phyloP scores from a whole-genome alignment of 192 early-diverging fungal genomes.

The Coemansia sp. region DNA sequence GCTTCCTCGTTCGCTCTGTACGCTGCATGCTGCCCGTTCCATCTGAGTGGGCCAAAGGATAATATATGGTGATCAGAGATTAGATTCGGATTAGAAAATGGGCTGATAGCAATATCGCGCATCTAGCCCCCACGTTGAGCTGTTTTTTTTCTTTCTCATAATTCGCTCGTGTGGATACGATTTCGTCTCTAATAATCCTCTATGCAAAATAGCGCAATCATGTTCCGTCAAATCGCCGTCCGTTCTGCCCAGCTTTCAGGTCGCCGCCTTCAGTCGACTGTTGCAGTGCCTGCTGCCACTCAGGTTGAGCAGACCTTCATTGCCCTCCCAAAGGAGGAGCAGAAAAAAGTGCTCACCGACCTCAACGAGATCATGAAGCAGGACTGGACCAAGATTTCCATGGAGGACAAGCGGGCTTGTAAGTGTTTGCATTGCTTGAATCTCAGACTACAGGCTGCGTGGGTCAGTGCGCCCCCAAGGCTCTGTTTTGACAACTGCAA shows the following conservation, averaged over 20 bases:
- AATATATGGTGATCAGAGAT: neutral
- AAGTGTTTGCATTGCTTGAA: conserved; percentile 35
- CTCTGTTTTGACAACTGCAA: neutral
- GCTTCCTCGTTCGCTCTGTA: too few relatives aligned
- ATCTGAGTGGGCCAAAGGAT: neutral
- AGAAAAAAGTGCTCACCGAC: conserved; percentile 74
- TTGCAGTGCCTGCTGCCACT: conserved; percentile 32
- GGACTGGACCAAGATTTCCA: conserved; percentile 90
- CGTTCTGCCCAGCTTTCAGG: conserved; percentile 57
- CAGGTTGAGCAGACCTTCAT: conserved; percentile 59
- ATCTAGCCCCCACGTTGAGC: neutral
- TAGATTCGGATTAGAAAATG: neutral
- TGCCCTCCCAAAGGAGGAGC: conserved; percentile 74
- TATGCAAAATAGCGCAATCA: conserved; percentile 28
- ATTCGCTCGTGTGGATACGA: conserved; percentile 3
- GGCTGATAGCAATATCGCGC: neutral
- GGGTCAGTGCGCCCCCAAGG: neutral
- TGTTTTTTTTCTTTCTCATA: conserved; percentile 6
- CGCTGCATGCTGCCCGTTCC: neutral
- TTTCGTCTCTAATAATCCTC: conserved; percentile 5
- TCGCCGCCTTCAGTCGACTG: conserved; percentile 60
- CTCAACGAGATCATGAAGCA: conserved; percentile 86
- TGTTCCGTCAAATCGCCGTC: conserved; percentile 64
- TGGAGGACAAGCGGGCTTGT: conserved; percentile 92
- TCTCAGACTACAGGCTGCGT: neutral